These are phyloP conservation scores for Circinella minor DNA, from an alignment of 371 early-diverging fungal genomes.

Conservation along the genomic window DNA sequence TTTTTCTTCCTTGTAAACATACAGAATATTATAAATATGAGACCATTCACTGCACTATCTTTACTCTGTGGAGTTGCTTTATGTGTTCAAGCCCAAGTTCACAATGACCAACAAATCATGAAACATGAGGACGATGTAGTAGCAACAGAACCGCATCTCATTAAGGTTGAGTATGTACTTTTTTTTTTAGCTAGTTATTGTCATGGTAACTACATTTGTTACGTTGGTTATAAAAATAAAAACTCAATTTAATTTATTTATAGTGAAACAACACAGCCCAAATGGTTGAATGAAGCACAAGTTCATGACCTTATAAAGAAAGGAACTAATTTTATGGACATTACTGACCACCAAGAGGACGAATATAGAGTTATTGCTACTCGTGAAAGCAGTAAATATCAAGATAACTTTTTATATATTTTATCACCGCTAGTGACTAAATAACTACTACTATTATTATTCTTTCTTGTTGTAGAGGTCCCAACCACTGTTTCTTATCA, in stretches of 20 bases:
- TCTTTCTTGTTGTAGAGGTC: constrained; percentile 34
- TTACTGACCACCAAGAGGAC: constrained; percentile 70
- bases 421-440: background rate
- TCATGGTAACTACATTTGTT: constrained; percentile 1
- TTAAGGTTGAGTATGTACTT: constrained; percentile 11
- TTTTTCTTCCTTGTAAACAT: background rate
- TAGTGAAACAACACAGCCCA: constrained; percentile 9
- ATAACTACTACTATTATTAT: constrained; percentile 13
- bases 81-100: background rate
- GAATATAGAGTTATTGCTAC: background rate
- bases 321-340: constrained; percentile 83
- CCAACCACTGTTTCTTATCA: constrained; percentile 51
- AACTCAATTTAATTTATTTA: background rate
- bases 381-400: constrained; percentile 2
- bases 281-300: constrained; percentile 70
- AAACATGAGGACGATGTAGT: background rate
- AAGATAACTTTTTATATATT: background rate
- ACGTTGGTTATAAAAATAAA: too few species aligned
- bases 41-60: constrained; percentile 1
- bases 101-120: constrained; percentile 5
- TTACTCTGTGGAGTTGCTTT: constrained; percentile 10
- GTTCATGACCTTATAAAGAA: constrained; percentile 69
- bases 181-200: background rate
- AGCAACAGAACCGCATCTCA: background rate
- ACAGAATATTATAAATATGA: background rate